Percentiles rank a stretch among this genome's conserved stretches.
These are phyloP conservation scores for Saccharata proteae DNA, from an alignment of 2,329 filamentous ascomycete genomes.

Conservation along the genomic window DNA sequence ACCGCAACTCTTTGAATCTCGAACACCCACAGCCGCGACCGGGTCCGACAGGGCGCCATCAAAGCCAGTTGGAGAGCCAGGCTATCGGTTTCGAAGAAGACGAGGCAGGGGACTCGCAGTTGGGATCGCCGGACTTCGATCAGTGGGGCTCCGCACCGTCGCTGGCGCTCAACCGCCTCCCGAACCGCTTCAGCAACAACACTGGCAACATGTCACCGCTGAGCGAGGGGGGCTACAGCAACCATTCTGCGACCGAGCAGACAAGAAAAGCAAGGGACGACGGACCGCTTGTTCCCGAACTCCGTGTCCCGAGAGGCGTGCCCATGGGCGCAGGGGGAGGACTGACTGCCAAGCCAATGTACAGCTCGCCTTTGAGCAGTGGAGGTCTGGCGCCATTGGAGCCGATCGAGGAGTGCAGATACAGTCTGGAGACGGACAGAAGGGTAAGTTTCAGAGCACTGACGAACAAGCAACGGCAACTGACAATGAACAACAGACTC, in stretches of 20 bases:
- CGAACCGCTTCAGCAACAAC: constrained; percentile 24
- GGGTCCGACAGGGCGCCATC: constrained; percentile 62
- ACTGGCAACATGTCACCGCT: constrained; percentile 26
- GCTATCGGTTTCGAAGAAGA: constrained; percentile 58
- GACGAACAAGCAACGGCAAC: background rate
- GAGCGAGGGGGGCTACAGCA: constrained; percentile 25
- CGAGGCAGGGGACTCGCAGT: no score
- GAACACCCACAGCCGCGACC: constrained; percentile 68
- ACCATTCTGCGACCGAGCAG: constrained; percentile 27
- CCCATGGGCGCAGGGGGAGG: constrained; percentile 3
- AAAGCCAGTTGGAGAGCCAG: constrained; percentile 60
- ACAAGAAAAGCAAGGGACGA: constrained; percentile 34
- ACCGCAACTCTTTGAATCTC: constrained; percentile 68
- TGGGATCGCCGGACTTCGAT: constrained; percentile 27
- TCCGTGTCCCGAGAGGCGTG: constrained; percentile 1
- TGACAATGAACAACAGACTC: background rate
- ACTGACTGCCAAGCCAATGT: constrained; percentile 21
- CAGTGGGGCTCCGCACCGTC: constrained; percentile 37
- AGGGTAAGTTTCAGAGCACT: no score
- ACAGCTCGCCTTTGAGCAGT: constrained; percentile 23
- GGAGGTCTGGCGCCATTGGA: constrained; percentile 30
- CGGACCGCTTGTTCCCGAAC: constrained; percentile 43
- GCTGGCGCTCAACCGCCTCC: constrained; percentile 22
- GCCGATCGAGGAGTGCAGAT: constrained; percentile 40
- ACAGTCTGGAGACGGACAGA: constrained; percentile 36